Conservation (phyloP, 306 rosid genomes). For the Rosa multiflora region DNA sequence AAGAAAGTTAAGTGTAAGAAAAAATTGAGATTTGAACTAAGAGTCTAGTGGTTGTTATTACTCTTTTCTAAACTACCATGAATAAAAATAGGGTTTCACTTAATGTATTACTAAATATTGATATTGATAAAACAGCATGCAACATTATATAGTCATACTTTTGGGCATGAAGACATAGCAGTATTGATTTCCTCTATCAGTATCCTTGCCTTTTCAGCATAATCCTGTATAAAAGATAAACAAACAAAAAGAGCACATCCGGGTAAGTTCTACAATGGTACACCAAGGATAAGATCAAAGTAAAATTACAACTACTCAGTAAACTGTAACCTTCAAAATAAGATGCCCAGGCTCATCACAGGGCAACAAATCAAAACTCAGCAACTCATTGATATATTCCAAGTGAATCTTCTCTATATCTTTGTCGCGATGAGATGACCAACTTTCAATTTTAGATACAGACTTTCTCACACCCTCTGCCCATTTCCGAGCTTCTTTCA, state of each 20-base stretch:
- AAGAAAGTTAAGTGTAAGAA: neutral
- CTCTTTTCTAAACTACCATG: neutral
- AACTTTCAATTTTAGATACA: conserved; percentile 56
- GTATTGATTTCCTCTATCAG: conserved; percentile 54
- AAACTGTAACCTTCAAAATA: conserved; percentile 71
- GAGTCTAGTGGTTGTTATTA: neutral
- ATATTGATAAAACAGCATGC: neutral
- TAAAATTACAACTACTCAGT: conserved; percentile 19
- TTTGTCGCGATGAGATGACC: conserved; percentile 40
- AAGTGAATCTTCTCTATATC: conserved; percentile 51
- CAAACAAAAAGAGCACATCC: neutral
- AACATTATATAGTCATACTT: conserved; percentile 36
- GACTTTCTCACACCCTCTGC: conserved; percentile 70
- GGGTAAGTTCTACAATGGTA: conserved; percentile 20
- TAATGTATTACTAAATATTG: neutral
- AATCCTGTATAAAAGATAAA: conserved; percentile 45
- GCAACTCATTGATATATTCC: conserved; percentile 56
- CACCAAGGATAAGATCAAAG: conserved; percentile 24
- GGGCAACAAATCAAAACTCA: conserved; percentile 52
- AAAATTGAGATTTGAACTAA: neutral
- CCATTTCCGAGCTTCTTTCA: conserved; percentile 76
- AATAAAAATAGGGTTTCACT: neutral
- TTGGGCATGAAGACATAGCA: conserved; percentile 48
- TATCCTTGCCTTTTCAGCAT: conserved; percentile 64
- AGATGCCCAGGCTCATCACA: conserved; percentile 69